Base-by-base conservation (phyloP, 169 alveolate species). In the Sarcocystis neurona region DNA sequence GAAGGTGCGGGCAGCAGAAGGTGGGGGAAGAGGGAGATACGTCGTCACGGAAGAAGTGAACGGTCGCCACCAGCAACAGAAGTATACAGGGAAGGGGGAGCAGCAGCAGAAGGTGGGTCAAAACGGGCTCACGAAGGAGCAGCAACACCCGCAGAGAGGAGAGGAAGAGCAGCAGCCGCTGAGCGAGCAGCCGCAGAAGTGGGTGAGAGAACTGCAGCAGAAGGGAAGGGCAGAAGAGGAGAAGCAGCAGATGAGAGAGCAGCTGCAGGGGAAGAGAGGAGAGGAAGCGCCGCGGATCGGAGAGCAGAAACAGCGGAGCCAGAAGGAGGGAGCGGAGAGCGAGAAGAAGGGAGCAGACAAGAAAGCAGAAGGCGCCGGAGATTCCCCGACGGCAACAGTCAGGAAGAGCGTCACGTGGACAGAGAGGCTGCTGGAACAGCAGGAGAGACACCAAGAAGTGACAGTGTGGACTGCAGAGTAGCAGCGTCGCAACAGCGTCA, bases 131-230 rank as follows among this genome's bases (percentile, higher is more conserved):
- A n/a, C n/a, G n/a, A n/a, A n/a, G n/a, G 74, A 5, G 74, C 2
- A 60, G 77, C 37, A 70, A 48, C 74, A 60, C 43, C 74, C 23
- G 74, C 74, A 60, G 27, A 32, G 32, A 39, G 43, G 39, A 10
- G 43, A 60, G 74, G 34, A 60, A 39, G 53, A 70, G 79, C 50
- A 70, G 79, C 34, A 30, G 79, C 53, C 1, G 43, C 41, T 23
- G 47, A 44, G 23, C 77, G 77, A 12, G 84, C 43, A 75, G 84
- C 63, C 27, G 84, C 63, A 75, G 84, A n/a, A n/a, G n/a, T n/a
- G n/a, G n/a, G n/a, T n/a, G n/a, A n/a, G n/a, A n/a, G n/a, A n/a
- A n/a, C 63, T 18, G 84, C 47, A 75, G 84, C 63, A 20, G 20
- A 37, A 32, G 84, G 1, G 15, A 60, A 39, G 41, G 63, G 41